A percentile compares a stretch with the other conserved stretches of the same genome.
These are phyloP conservation scores for Peronospora farinosa DNA, from an alignment of 352 stramenopile species.

Conservation along the genomic window DNA sequence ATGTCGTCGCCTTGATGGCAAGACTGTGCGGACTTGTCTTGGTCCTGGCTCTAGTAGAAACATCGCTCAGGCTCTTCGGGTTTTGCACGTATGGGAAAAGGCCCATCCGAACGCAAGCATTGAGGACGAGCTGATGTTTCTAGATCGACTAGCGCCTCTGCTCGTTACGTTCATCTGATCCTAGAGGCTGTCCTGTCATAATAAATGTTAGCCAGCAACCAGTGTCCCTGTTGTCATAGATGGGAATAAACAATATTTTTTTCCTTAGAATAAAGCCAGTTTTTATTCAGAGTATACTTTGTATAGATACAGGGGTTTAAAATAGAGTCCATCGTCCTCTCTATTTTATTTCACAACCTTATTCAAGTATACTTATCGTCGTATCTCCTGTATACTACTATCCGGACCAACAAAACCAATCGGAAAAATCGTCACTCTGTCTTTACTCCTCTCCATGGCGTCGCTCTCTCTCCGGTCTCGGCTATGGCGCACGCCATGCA, in stretches of 20 bases:
- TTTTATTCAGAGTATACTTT: no score
- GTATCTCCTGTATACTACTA: not conserved
- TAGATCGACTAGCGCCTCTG: conserved; percentile 19
- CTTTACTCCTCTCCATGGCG: conserved; percentile 6
- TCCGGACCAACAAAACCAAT: conserved; percentile 2
- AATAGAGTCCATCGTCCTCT: no score
- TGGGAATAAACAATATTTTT: no score
- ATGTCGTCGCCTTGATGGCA: conserved; percentile 42
- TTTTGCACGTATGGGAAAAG: conserved; percentile 55
- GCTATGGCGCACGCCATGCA: conserved; percentile 4
- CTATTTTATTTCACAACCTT: no score
- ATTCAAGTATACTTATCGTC: no score
- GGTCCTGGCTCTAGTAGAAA: conserved; percentile 28
- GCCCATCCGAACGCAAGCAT: conserved; percentile 24
- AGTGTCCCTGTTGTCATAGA: no score
- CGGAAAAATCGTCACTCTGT: conserved; percentile 6
- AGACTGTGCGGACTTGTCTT: conserved; percentile 36
- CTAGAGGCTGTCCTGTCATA: no score
- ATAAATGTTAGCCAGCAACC: no score
- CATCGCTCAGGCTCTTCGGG: conserved; percentile 45
- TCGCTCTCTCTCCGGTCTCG: conserved; percentile 4
- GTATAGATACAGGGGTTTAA: no score
- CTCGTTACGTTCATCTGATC: no score
- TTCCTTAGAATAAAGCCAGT: no score
- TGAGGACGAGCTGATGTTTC: conserved; percentile 36